Conservation (phyloP, 129 eudicot species). For the Artemisia tridentata region DNA sequence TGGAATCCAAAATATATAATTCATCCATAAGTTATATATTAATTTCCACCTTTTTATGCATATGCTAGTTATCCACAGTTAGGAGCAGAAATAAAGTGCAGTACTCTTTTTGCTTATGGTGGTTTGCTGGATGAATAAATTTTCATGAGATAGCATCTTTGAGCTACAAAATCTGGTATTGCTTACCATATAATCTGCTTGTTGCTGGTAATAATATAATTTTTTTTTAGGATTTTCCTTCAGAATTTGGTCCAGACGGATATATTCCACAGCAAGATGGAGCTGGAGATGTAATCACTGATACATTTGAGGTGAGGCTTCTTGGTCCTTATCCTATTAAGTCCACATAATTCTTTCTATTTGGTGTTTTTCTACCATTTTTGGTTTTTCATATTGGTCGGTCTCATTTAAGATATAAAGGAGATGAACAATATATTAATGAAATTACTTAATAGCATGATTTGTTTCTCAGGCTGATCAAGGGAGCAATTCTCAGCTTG, state of each 20-base stretch:
- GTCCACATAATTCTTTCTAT: not conserved
- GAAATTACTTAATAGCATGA: too few relatives aligned
- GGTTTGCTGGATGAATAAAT: not conserved
- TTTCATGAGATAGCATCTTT: not conserved
- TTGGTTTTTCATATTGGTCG: not conserved
- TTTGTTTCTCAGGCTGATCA: slow-evolving; percentile 39
- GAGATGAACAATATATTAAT: too few relatives aligned
- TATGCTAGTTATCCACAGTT: not conserved
- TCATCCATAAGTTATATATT: not conserved
- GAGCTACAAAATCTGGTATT: not conserved
- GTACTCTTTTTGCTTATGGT: too few relatives aligned
- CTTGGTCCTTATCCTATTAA: not conserved
- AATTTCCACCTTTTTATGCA: not conserved
- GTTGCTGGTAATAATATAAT: slow-evolving; percentile 8
- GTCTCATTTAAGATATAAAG: too few relatives aligned
- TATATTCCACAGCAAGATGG: slow-evolving; percentile 92
- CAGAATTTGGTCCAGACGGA: slow-evolving; percentile 54
- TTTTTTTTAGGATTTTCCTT: slow-evolving; percentile 42
- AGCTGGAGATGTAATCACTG: slow-evolving; percentile 44
- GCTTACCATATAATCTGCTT: not conserved
- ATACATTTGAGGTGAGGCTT: slow-evolving; percentile 44
- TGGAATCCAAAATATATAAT: not conserved
- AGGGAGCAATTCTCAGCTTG: slow-evolving; percentile 31
- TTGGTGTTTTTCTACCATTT: not conserved
- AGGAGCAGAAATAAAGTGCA: too few relatives aligned